phyloP scores from a whole-genome alignment of 164 flowering plant genomes.

The Vitis vinifera region ASM3070453v1 NC_081823.1:238001-238500 shows the following conservation, averaged over 20 bases:
- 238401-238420: too few relatives aligned
- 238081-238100: conserved; percentile 85
- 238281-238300: conserved; percentile 50
- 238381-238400: too few relatives aligned
- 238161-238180: conserved; percentile 79
- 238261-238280: conserved; percentile 81
- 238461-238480: background rate
- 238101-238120: conserved; percentile 89
- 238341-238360: too few relatives aligned
- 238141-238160: conserved; percentile 88
- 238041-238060: conserved; percentile 92
- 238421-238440: too few relatives aligned
- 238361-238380: background rate
- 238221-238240: conserved; percentile 96
- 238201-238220: conserved; percentile 81
- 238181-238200: conserved; percentile 68
- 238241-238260: conserved; percentile 75
- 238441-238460: background rate
- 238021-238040: conserved; percentile 62
- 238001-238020: conserved; percentile 73
- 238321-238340: background rate
- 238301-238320: background rate
- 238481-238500: conserved; percentile 76
- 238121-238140: conserved; percentile 87
- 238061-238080: conserved; percentile 89